Base-by-base conservation (phyloP, 1,139 yeast species). In the Suhomyces terraborum region DNA sequence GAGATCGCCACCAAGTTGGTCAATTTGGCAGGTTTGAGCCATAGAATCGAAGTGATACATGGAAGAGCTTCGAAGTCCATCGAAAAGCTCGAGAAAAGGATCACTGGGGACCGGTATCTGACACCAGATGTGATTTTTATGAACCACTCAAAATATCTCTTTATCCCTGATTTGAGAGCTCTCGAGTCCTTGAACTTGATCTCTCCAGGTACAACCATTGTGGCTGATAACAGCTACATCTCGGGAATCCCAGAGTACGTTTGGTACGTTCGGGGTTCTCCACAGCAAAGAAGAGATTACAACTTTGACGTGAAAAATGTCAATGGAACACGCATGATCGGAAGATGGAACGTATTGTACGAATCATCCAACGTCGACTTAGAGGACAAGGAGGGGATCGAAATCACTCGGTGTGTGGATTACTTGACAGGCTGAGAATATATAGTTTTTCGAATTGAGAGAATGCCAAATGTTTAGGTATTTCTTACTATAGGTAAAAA, bases 321-420 rank as follows among this genome's bases (percentile, higher is more conserved):
- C 5, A 61, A 59, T 35, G 74, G 73, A 6, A 42, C 43, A 8
- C 44, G 53, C 25, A 69, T 50, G 46, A 41, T 53, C 1, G 79
- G 79, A 0, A 59, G 69, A 37, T 73, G 78, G 79, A 68, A 73
- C 37, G 51, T 72, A n/a, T 35, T 68, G 19, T 75, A 75, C 48
- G 66, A 69, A 4, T 56, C 73, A 0, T 42, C 58, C 14, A 56
- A 66, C 10, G 48, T 52, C 9, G 48, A 50, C 2, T 43, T 46
- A n/a, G 29, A 28, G 8, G 30, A 29, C 10, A 19, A 18, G 3
- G 72, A 64, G 49, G 70, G 62, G 0, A 58, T 68, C 16, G 73
- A 66, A 42, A 44, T 67, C 22, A 63, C 70, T 16, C 26, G 23
- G 8, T 40, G 40, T 20, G 36, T 39, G 14, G 45, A 44, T 6